Conservation (phyloP, 2,329 filamentous ascomycete genomes). For the Botrytis cinerea region DNA sequence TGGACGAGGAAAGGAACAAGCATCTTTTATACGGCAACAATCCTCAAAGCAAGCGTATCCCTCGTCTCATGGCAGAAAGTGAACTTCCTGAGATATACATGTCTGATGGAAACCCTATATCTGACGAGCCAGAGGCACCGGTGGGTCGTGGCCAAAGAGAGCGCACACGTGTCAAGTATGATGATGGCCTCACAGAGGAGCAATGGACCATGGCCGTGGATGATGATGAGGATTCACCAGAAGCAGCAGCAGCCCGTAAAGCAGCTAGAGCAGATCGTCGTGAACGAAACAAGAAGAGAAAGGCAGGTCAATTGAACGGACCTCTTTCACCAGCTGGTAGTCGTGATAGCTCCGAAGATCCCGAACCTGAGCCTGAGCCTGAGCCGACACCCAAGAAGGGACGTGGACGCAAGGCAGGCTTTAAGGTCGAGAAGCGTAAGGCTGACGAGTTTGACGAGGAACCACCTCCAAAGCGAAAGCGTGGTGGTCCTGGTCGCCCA, state of each 20-base stretch:
- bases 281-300: slow-evolving; percentile 72
- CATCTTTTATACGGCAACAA: slow-evolving; percentile 70
- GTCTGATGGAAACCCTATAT: slow-evolving; percentile 77
- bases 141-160: slow-evolving; percentile 91
- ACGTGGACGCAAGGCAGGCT: slow-evolving; percentile 73
- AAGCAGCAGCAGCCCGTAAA: slow-evolving; percentile 89
- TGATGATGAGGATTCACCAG: slow-evolving; percentile 91
- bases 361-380: slow-evolving; percentile 38
- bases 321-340: slow-evolving; percentile 68
- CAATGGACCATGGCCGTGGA: slow-evolving; percentile 99
- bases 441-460: slow-evolving; percentile 70
- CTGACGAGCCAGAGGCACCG: slow-evolving; percentile 76
- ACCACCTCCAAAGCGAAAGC: slow-evolving; percentile 75
- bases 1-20: slow-evolving; percentile 73
- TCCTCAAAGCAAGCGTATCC: slow-evolving; percentile 61
- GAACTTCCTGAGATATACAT: slow-evolving; percentile 96
- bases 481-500: slow-evolving; percentile 69
- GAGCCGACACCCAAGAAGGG: slow-evolving; percentile 75
- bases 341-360: slow-evolving; percentile 79
- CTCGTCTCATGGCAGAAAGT: slow-evolving; percentile 81
- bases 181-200: slow-evolving; percentile 96
- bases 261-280: slow-evolving; percentile 81
- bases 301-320: slow-evolving; percentile 42
- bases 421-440: slow-evolving; percentile 81
- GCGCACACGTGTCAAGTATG: slow-evolving; percentile 90